Evolutionary conservation across 495 filamentous ascomycete species (phyloP), one percentile per base, ranked within the genome.

Genomic region (Parathielavia appendiculata): DNA sequence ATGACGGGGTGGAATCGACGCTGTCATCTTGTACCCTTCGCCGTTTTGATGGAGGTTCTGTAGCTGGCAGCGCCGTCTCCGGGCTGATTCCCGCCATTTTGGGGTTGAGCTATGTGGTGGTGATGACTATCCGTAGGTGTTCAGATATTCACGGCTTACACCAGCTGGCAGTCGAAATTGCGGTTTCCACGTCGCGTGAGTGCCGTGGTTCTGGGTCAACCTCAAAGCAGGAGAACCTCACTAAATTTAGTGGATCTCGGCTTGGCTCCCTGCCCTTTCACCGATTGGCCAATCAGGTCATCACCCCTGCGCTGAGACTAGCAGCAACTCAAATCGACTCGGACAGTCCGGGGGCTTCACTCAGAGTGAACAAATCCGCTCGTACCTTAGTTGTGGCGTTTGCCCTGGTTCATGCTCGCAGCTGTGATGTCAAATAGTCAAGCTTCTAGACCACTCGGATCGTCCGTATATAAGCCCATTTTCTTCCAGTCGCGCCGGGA

Each of bases 11-110:
- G 23, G 69, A 65, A 44, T 69, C 66, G 56, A 66, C 55, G 62
- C 67, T 74, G 61, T 74, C 75, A 43, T 73, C 75, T 61, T 78
- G 71, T 20, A 84, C 71, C 60, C 81, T 79, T 47, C 84, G 81
- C 36, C 82, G 76, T 64, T 83, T 84, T 17, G 79, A 70, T 7
- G 79, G 78, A 14, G 76, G 75, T 20, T 66, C 69, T 8, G 66
- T 44, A 14, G 51, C 53, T 32, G 68, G 62, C n/a, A 65, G 60
- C 23, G 51, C 68, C 10, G 48, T 52, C 32, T 61, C 49, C 7
- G 70, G 62, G 50, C 73, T 68, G 50, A 70, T 57, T 17, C 66
- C 69, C 26, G 73, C 63, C 76, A 79, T 80, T 12, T 4, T 9
- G 19, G 9, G 26, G 35, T 43, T 30, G 44, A 11, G 16, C 41